Base-by-base conservation (phyloP, 2,329 filamentous ascomycete genomes). In the Claviceps citrina region DNA sequence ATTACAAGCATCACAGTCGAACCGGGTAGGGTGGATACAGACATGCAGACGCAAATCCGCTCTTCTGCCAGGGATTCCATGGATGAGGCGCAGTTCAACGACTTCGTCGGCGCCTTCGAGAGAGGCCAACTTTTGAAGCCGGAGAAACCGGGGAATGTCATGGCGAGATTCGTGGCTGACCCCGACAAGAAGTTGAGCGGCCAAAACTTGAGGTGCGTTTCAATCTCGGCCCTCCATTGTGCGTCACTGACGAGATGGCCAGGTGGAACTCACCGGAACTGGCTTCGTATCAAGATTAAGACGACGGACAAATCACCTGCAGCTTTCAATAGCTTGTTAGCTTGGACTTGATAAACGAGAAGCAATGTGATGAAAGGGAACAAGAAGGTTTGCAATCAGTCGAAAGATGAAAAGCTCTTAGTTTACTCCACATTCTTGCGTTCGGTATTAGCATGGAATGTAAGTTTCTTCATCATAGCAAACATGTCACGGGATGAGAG, bases 331-430 rank as follows among this genome's bases (percentile, higher is more conserved):
- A n/a, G 19, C 16, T 32, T 39, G 36, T 42, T 26, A 44, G 40
- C 43, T 19, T 36, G 5, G 2, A 19, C 15, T 24, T n/a, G 39
- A 45, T 34, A 48, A 46, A 27, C 47, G 20, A 28, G 26, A n/a
- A n/a, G n/a, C n/a, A n/a, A n/a, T n/a, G n/a, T n/a, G 8, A 44
- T 47, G 47, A 38, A 47, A 46, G 42, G 50, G 49, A 51, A 51
- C 46, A n/a, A 10, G 20, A 10, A 51, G 51, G 42, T 49, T 51
- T 58, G 55, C 54, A 57, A 25, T 84, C 80, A 84, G 78, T 71
- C 71, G 78, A 83, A 83, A 83, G 79, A 83, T 84, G 79, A 84
- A 84, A 83, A 83, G 78, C 71, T 76, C 71, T 70, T 71, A 69
- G 65, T 68, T 73, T 67, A 63, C 64, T 81, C 75, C 71, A 81